phyloP scores from a whole-genome alignment of 164 flowering plant species.

The Piper longum region DNA sequence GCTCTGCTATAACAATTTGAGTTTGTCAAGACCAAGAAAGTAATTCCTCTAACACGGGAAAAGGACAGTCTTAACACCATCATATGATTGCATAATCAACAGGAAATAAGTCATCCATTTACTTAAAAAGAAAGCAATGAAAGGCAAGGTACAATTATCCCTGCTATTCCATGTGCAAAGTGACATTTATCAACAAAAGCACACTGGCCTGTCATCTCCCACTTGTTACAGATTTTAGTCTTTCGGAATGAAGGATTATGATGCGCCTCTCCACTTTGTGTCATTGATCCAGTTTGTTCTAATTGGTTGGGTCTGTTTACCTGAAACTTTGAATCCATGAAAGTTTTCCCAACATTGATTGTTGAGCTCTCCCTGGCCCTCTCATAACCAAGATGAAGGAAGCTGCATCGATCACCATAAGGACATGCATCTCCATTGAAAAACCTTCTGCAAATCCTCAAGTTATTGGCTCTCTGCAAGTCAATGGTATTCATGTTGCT shows the following conservation, averaged over 20 bases:
- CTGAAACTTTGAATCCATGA: background rate
- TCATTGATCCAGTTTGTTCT: slow-evolving; percentile 15
- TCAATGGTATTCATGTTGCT: slow-evolving; percentile 39
- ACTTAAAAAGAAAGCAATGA: background rate
- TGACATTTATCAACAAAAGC: background rate
- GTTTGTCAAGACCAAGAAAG: background rate
- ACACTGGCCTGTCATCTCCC: background rate
- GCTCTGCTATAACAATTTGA: background rate
- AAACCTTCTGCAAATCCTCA: slow-evolving; percentile 74
- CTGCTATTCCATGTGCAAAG: slow-evolving; percentile 2
- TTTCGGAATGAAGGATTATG: slow-evolving; percentile 51
- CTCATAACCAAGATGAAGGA: slow-evolving; percentile 56
- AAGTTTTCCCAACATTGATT: slow-evolving; percentile 43
- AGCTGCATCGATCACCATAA: slow-evolving; percentile 74
- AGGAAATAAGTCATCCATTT: background rate
- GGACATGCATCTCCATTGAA: slow-evolving; percentile 79
- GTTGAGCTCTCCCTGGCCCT: slow-evolving; percentile 57
- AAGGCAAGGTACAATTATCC: background rate
- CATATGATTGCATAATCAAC: background rate
- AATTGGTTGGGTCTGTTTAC: slow-evolving; percentile 12
- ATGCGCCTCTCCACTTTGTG: slow-evolving; percentile 14
- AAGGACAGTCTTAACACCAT: background rate
- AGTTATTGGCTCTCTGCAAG: slow-evolving; percentile 49
- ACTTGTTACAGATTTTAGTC: slow-evolving; percentile 29
- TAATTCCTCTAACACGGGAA: background rate